Evolutionary conservation across 257 asterid species (phyloP).

Genomic region (Fraxinus excelsior): DNA sequence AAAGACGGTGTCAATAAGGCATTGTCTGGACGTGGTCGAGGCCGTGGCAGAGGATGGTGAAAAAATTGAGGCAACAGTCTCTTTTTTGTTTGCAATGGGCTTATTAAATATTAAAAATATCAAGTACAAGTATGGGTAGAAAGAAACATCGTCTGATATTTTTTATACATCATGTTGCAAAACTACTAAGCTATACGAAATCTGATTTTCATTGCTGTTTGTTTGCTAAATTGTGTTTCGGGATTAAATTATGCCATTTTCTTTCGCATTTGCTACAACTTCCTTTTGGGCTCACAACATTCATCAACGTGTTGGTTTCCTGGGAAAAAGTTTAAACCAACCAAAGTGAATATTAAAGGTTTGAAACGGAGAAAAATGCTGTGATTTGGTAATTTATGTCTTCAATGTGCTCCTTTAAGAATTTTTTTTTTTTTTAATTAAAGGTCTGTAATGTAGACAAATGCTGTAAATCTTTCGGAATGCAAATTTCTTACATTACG

Average conservation of each 20-base stretch:
- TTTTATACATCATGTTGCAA: too few species aligned
- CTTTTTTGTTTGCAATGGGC: not conserved
- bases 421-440: too few species aligned
- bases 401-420: too few species aligned
- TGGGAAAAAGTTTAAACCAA: too few species aligned
- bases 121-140: not conserved
- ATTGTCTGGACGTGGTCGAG: constrained; percentile 45
- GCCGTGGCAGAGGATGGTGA: constrained; percentile 26
- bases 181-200: not conserved
- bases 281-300: not conserved
- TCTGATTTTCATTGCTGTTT: not conserved
- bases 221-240: not conserved
- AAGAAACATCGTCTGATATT: too few species aligned
- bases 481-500: too few species aligned
- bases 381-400: too few species aligned
- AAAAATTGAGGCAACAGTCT: constrained; percentile 23
- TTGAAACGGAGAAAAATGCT: too few species aligned
- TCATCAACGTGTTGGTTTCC: not conserved
- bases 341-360: too few species aligned
- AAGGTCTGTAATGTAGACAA: too few species aligned
- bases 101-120: not conserved
- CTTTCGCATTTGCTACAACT: not conserved
- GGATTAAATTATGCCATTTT: not conserved
- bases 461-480: too few species aligned
- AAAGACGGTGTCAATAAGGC: constrained; percentile 61